Evolutionary conservation across 2,329 filamentous ascomycete genomes (phyloP).

Genomic region (Penicillium sp.): DNA sequence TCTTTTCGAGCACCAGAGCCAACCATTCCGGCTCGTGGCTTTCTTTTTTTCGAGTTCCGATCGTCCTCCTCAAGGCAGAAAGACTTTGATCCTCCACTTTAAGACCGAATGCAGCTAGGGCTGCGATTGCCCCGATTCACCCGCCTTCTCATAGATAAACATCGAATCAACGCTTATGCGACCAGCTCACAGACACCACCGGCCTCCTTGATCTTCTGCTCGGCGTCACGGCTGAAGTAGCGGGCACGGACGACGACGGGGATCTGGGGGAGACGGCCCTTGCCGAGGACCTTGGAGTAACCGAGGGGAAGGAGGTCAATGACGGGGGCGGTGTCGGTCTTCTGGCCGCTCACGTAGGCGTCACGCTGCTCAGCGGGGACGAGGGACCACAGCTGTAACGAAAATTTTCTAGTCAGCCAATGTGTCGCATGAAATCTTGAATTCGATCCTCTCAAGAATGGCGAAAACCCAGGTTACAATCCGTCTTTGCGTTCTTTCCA

Average conservation of each 20-base stretch:
- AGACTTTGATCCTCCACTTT: constrained; percentile 30
- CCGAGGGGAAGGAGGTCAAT: constrained; percentile 96
- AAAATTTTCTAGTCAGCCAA: constrained; percentile 20
- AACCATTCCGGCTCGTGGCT: constrained; percentile 29
- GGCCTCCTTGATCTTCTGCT: constrained; percentile 98
- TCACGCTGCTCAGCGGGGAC: constrained; percentile 91
- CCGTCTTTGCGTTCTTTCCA: neutral
- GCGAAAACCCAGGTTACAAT: neutral
- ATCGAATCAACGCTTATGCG: constrained; percentile 62
- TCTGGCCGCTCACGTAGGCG: constrained; percentile 77
- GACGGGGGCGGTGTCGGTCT: constrained; percentile 91
- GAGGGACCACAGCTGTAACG: constrained; percentile 82
- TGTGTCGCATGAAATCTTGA: neutral
- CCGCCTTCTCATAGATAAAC: constrained; percentile 29
- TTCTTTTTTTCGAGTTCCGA: constrained; percentile 31
- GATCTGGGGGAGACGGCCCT: constrained; percentile 91
- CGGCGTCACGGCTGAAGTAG: constrained; percentile 93
- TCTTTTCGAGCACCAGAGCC: constrained; percentile 35
- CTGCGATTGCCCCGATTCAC: constrained; percentile 32
- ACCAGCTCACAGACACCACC: constrained; percentile 95
- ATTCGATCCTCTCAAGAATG: neutral
- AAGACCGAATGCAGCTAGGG: constrained; percentile 31
- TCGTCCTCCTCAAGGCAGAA: constrained; percentile 24
- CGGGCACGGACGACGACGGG: constrained; percentile 92
- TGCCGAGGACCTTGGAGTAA: constrained; percentile 98